These are phyloP conservation scores for Proteromonas lacertae DNA, from an alignment of 352 stramenopile species.

Conservation along the genomic window DNA sequence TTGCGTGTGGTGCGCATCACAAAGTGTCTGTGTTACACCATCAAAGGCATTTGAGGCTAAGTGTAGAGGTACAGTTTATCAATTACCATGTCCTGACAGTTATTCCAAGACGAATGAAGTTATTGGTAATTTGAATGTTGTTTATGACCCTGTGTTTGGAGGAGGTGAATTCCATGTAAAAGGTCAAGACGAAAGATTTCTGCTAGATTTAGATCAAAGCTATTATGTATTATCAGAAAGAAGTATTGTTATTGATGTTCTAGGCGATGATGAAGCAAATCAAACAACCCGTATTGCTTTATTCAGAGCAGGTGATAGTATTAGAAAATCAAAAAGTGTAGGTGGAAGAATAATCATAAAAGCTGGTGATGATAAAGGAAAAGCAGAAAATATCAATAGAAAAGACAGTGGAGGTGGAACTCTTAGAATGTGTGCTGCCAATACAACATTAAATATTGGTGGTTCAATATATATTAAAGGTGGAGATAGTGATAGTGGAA, in stretches of 20 bases:
- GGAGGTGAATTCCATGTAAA: slow-evolving; percentile 12
- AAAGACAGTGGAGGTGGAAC: slow-evolving; percentile 24
- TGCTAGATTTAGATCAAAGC: no score
- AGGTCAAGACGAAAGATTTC: background rate
- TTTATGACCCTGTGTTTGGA: slow-evolving; percentile 18
- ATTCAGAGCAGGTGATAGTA: slow-evolving; percentile 23
- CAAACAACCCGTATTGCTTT: slow-evolving; percentile 13
- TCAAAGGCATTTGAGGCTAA: slow-evolving; percentile 32
- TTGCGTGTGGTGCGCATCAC: slow-evolving; percentile 51
- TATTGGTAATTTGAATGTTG: slow-evolving; percentile 19
- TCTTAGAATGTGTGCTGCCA: slow-evolving; percentile 24
- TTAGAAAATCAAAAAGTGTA: slow-evolving; percentile 28
- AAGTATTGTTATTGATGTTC: no score
- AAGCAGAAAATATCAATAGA: slow-evolving; percentile 22
- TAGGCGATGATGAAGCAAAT: slow-evolving; percentile 20
- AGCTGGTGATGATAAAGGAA: slow-evolving; percentile 24
- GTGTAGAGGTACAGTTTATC: slow-evolving; percentile 35
- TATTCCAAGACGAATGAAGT: slow-evolving; percentile 21
- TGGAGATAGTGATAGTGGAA: background rate
- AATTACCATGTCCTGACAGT: slow-evolving; percentile 30
- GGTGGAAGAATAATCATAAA: slow-evolving; percentile 27
- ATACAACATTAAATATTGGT: slow-evolving; percentile 20
- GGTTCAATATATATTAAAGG: slow-evolving; percentile 4
- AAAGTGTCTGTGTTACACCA: slow-evolving; percentile 31
- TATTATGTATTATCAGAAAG: no score